phyloP scores from a whole-genome alignment of 2,329 filamentous ascomycete species.

The Fusarium succisae region DNA sequence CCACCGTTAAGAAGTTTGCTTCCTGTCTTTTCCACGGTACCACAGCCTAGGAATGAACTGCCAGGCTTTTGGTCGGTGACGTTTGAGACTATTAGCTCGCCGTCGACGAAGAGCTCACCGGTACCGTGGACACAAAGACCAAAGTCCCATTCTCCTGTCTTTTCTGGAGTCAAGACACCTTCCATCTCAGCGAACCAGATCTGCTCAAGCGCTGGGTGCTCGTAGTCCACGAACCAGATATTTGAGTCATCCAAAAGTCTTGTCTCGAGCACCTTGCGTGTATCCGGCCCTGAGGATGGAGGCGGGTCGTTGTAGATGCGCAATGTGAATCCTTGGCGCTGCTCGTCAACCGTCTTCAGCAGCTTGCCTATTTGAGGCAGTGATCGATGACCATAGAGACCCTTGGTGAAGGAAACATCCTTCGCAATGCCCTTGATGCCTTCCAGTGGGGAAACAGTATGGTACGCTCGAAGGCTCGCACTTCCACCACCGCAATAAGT shows the following conservation, averaged over 20 bases:
- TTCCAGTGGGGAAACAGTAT: not conserved
- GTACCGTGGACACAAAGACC: not conserved
- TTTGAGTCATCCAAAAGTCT: not conserved
- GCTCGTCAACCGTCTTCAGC: not conserved
- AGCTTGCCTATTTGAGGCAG: not conserved
- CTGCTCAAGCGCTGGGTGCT: not conserved
- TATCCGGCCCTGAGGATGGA: not conserved
- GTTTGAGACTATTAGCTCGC: not conserved
- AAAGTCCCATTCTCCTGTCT: not conserved
- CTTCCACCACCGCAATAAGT: slow-evolving; percentile 1
- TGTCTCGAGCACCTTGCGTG: not conserved
- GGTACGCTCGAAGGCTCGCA: not conserved
- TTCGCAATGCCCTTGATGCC: not conserved
- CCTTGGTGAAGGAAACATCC: not conserved
- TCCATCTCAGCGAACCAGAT: not conserved
- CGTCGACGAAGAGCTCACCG: not conserved
- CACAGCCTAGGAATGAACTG: not conserved
- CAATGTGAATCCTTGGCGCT: not conserved
- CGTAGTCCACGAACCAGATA: slow-evolving; percentile 1
- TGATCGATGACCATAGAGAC: not conserved
- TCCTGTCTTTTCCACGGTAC: not conserved
- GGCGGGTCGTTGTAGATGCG: not conserved
- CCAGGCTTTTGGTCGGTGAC: not conserved
- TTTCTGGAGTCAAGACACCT: not conserved
- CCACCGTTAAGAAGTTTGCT: not conserved